Evolutionary conservation across 2,329 filamentous ascomycete species (phyloP), one percentile per base, ranked within the genome.

Genomic region (Periconia macrospinosa): DNA sequence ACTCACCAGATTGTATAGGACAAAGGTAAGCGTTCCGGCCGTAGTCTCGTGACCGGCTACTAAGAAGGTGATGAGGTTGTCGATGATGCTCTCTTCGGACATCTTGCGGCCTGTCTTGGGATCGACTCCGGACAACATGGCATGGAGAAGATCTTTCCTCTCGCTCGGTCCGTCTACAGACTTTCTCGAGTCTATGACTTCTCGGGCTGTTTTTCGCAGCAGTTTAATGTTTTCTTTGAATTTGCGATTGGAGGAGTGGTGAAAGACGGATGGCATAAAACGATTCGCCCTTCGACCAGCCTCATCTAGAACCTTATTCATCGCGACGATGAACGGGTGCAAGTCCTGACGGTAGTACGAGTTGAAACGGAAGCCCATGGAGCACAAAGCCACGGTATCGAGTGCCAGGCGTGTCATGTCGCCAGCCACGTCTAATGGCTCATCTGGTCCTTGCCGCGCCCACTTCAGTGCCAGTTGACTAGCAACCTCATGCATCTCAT

Each of bases 11-110:
- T 80, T 74, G 56, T 80, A 77, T 49, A 84, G 76, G 14, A 71
- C 68, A 2, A 73, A 74, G 8, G 66, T 68, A 6, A 70, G 50
- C 1, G 63, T 44, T 2, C 64, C 65, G 7, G 65, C 64, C 1
- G 66, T 69, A 8, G 57, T 62, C 54, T 62, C 59, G 37, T 64
- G 59, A 6, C 59, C 54, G 75, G 71, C 83, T 42, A 86, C 83
- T 42, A 87, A 81, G 76, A 89, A 86, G 10, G 81, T 81, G 50
- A 87, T 81, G 51, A 89, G 83, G 67, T 89, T 86, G 67, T 87
- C 83, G 46, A 86, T 77, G 51, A 88, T 80, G 53, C 83, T 79
- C 15, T 80, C 79, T 6, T 87, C 81, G 0, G 74, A 79, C 52
- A 90, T 73, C 1, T 67, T 66, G 50, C 78, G 73, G 23, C 82